Base-by-base conservation (phyloP, 495 filamentous ascomycete species). In the Zalerion maritima region DNA sequence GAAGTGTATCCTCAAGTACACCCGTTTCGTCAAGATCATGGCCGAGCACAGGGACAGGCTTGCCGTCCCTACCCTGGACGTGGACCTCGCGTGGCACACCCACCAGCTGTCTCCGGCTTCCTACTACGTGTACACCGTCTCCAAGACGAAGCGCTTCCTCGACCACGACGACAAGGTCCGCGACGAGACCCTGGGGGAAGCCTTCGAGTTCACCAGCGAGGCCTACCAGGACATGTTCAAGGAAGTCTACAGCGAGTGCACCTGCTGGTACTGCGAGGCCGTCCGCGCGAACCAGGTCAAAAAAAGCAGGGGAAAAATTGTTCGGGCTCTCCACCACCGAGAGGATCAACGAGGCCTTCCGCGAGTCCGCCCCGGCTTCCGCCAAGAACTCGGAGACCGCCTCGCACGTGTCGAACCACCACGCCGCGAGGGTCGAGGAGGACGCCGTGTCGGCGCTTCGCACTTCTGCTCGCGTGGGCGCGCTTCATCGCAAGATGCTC, bases 131-230 rank as follows among this genome's bases (percentile, higher is more conserved):
- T 71, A 58, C 42, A 63, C 58, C 6, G 14, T 28, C 3, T 25
- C 26, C 3, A 21, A 29, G 8, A 38, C 29, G 0, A 21, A 11
- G 0, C 48, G 50, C 11, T 70, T 74, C 43, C 53, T 78, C 29
- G 67, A 73, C 37, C 75, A 78, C 45, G 69, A 78, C 47, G 75
- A 78, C 53, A 69, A 70, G 34, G 60, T 78, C 25, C 56, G 52
- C 6, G 62, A 67, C 15, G 47, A 26, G 13, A 56, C 54, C 12
- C 61, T 91, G 16, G 69, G 64, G 25, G 53, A 54, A 9, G 61
- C 62, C 24, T 87, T 91, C 38, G 71, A 72, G 44, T 82, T 76
- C 74, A 93, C 85, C 1, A 68, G 58, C 47, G 74, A 72, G 40
- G 52, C 44, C 6, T 92, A 84, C 47, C 62, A 75, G 39, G 69